phyloP scores from a whole-genome alignment of 1,139 yeast species.

The Scheffersomyces quercinus region DNA sequence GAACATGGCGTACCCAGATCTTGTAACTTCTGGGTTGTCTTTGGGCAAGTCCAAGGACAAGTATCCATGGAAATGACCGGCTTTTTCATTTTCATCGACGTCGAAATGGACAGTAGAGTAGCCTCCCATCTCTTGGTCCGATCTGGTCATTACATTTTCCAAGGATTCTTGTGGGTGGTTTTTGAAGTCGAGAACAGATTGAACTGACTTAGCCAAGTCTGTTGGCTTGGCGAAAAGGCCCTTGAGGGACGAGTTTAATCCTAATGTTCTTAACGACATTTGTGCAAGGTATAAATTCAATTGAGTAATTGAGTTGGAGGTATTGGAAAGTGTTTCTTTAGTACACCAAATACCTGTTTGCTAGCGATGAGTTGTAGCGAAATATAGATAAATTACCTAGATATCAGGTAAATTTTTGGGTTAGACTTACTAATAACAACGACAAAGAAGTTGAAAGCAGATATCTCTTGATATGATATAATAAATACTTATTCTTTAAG shows the following conservation, averaged over 20 bases:
- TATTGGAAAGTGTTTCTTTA: neutral
- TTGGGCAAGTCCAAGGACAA: constrained; percentile 75
- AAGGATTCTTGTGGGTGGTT: constrained; percentile 41
- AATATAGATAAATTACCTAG: too few relatives aligned
- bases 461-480: too few relatives aligned
- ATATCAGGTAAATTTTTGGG: too few relatives aligned
- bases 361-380: too few relatives aligned
- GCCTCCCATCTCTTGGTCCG: constrained; percentile 79
- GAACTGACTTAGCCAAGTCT: constrained; percentile 31
- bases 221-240: constrained; percentile 37
- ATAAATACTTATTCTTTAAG: too few relatives aligned
- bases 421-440: too few relatives aligned
- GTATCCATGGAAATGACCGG: constrained; percentile 70
- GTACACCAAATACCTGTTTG: neutral
- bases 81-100: constrained; percentile 29
- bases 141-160: constrained; percentile 54
- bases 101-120: constrained; percentile 65
- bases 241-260: constrained; percentile 38
- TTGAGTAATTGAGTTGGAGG: neutral
- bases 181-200: constrained; percentile 58
- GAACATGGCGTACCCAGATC: constrained; percentile 87
- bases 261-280: constrained; percentile 49
- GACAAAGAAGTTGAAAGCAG: too few relatives aligned
- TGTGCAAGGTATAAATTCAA: neutral
- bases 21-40: constrained; percentile 63